Evolutionary conservation across 2,329 filamentous ascomycete species (phyloP).

Genomic region (Hymenoscyphus albidus): DNA sequence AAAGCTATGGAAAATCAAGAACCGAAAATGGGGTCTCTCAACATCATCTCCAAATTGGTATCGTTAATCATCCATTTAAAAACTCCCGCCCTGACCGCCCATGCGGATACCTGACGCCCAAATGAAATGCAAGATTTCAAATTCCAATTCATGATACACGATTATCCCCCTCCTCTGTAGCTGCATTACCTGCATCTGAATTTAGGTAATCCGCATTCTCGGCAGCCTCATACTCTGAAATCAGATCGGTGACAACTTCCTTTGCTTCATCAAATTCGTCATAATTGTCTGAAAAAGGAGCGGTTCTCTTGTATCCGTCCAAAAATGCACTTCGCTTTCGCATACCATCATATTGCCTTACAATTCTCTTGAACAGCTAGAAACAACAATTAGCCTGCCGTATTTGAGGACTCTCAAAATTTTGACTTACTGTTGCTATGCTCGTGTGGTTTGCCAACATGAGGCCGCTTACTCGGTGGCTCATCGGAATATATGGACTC

Average conservation of each 20-base stretch:
- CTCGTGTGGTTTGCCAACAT: constrained; percentile 99
- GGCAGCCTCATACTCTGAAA: constrained; percentile 92
- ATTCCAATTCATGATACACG: constrained; percentile 23
- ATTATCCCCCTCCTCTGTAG: constrained; percentile 32
- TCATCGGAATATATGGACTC: constrained; percentile 91
- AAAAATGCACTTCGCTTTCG: constrained; percentile 96
- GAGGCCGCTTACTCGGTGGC: constrained; percentile 88
- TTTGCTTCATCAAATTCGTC: constrained; percentile 93
- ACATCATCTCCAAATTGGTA: constrained; percentile 26
- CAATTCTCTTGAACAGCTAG: constrained; percentile 85
- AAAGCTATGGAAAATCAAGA: not conserved
- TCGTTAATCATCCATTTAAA: constrained; percentile 29
- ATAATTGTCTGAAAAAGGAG: constrained; percentile 86
- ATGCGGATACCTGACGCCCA: constrained; percentile 4
- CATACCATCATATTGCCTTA: constrained; percentile 88
- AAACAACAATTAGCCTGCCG: constrained; percentile 8
- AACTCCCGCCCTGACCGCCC: constrained; percentile 18
- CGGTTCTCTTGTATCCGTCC: constrained; percentile 93
- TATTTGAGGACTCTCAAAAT: constrained; percentile 5
- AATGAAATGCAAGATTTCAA: not conserved
- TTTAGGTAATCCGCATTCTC: constrained; percentile 88
- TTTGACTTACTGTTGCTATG: constrained; percentile 71
- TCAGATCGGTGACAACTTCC: constrained; percentile 85
- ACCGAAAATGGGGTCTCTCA: not conserved
- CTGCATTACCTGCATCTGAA: constrained; percentile 41